Evolutionary conservation across 108 stramenopile genomes (phyloP), one percentile per base, ranked within the genome.

Genomic region (Fragilariopsis cylindrus): DNA sequence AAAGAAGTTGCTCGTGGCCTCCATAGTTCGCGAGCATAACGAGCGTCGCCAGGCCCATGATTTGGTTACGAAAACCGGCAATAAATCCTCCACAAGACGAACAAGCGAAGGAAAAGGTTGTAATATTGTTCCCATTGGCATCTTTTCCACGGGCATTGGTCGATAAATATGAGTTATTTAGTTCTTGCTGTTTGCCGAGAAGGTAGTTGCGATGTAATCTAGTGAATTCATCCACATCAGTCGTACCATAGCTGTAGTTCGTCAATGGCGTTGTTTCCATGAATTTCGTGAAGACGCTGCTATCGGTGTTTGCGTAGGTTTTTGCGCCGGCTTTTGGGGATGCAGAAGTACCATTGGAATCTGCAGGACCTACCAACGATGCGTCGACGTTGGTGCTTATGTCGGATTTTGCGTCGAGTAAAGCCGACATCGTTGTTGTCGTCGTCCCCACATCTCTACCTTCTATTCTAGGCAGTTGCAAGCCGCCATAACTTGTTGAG

Each of bases 41-140:
- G 11, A 71, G 4, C 21, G 53, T 53, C 16, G 69, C 57, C 19
- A 77, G 71, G 9, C 19, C 62, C 76, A 70, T 71, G 56, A 70
- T 64, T 71, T 77, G 76, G 55, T 77, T 77, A 9, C 76, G 69
- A 46, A 57, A 70, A 16, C 76, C 76, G n/a, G 76, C 58, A 42
- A 39, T 40, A 16, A 71, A 77, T 30, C 30, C 30, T 30, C 30
- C 30, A 30, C 30, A 40, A 11, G 16, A 4, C 9, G 9, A 13
- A 9, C 43, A n/a, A 41, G n/a, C 39, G 30, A 30, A 41, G 40
- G 45, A 63, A 42, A 44, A 42, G 30, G 45, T 4, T 4, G 62
- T 63, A 6, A 44, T 63, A 9, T n/a, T 45, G 62, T 45, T 41
- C 43, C 19, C 60, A 21, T 62, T 62, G 12, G 55, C 19, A 5